phyloP scores from a whole-genome alignment of 441 rosid species.

The Corymbia citriodora region DNA sequence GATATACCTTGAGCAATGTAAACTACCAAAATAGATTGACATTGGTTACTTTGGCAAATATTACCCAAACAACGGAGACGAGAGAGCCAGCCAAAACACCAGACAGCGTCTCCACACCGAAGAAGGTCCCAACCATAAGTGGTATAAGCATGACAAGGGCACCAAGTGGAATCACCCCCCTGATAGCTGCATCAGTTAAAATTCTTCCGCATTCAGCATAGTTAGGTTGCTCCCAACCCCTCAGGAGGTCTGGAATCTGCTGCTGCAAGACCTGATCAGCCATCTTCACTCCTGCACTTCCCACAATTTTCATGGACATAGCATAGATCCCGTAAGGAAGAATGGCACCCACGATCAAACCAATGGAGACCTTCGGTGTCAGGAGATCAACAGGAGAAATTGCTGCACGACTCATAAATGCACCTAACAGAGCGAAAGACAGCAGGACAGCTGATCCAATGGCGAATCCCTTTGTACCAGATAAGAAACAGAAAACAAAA shows the following conservation, averaged over 20 bases:
- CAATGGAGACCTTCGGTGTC: conserved; percentile 7
- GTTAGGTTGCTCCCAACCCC: background rate
- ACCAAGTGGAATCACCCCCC: background rate
- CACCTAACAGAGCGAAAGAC: conserved; percentile 6
- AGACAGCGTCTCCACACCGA: conserved; percentile 8
- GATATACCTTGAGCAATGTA: fast-evolving
- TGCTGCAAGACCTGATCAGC: conserved; percentile 2
- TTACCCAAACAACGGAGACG: background rate
- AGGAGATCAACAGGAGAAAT: conserved; percentile 2
- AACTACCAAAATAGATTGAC: background rate
- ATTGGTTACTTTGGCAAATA: background rate
- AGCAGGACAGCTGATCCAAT: conserved; percentile 8
- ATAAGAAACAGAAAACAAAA: background rate
- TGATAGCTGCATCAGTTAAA: background rate
- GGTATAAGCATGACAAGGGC: conserved; percentile 5
- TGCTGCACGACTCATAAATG: conserved; percentile 12
- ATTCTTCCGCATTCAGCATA: background rate
- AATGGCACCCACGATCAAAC: conserved; percentile 5
- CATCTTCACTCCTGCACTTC: conserved; percentile 3
- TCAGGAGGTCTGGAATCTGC: background rate
- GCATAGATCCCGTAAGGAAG: conserved; percentile 6
- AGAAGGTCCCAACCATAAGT: conserved; percentile 4
- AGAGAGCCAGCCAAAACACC: conserved; percentile 7
- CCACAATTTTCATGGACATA: conserved; percentile 12
- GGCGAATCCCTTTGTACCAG: background rate